phyloP scores from a whole-genome alignment of 2,329 filamentous ascomycete species.

The Sphaerulina musiva region DNA sequence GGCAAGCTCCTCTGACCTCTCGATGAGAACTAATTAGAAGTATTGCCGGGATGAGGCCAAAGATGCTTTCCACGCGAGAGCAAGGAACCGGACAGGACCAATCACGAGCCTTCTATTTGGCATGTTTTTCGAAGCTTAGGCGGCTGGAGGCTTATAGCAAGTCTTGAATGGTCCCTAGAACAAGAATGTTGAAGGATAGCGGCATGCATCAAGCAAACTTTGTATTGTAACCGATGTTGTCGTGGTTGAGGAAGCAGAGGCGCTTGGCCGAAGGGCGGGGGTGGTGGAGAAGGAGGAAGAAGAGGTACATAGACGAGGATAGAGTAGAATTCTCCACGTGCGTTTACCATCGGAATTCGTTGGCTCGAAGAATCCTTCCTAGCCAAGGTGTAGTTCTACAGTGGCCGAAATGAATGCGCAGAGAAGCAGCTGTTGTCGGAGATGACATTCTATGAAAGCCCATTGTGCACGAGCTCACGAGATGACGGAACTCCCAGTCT shows the following conservation, averaged over 20 bases:
- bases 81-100: neutral
- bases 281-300: too few relatives aligned
- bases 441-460: too few relatives aligned
- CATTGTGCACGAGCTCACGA: too few relatives aligned
- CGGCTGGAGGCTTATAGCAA: conserved; percentile 8
- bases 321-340: too few relatives aligned
- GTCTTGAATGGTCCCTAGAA: neutral
- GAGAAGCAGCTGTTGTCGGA: too few relatives aligned
- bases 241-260: neutral
- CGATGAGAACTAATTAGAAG: neutral
- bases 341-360: neutral
- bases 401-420: neutral
- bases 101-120: conserved; percentile 2
- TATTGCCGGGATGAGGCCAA: conserved; percentile 6
- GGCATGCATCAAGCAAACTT: neutral
- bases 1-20: conserved; percentile 1
- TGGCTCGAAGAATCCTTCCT: neutral
- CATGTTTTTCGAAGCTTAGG: conserved; percentile 7
- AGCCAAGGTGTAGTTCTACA: neutral
- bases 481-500: too few relatives aligned
- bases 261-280: neutral
- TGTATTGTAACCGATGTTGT: neutral
- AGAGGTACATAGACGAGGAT: neutral
- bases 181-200: neutral
- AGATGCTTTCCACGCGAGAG: neutral